Evolutionary conservation across 2,329 filamentous ascomycete species (phyloP), one percentile per base, ranked within the genome.

Genomic region (Aspergillus versicolor): DNA sequence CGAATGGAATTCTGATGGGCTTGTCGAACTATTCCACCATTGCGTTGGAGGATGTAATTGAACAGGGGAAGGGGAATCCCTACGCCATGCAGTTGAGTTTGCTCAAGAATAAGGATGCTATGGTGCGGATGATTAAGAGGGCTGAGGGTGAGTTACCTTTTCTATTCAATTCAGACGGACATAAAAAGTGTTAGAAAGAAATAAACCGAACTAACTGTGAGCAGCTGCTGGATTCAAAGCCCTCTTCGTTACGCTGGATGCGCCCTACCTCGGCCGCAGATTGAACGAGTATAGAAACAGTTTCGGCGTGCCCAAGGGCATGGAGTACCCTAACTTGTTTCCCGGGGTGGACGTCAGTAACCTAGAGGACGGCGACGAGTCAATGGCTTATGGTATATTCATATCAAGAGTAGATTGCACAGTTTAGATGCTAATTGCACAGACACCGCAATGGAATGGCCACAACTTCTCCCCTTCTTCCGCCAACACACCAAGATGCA

Each of bases 311-410:
- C 65, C 64, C 1, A 34, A 54, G 32, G 65, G 61, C 27, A 56
- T 62, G 49, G 54, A 49, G 5, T 65, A 58, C 40, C 65, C 66
- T 4, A 68, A 65, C 37, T 57, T 67, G 2, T 48, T 54, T 17
- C 51, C 52, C 4, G 63, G 57, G 9, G 19, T 38, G 12, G 56
- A 56, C 17, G 56, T 49, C 11, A 40, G n/a, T 6, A 49, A 63
- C 37, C 57, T 65, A 5, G 57, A 59, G 15, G 42, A 50, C 45
- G 45, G 48, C 12, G 47, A 45, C 1, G 21, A 52, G 4, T n/a
- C 5, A 9, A 52, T 46, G 41, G 38, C 27, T 2, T 56, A 52
- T 27, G 54, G 54, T 56, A 40, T 12, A 5, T 15, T 40, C 24
- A 9, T 27, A 27, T 27, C 24, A 5, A n/a, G 40, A 43, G 11